Base-by-base conservation (phyloP, 495 filamentous ascomycete genomes). In the Aspergillus indologenus region DNA sequence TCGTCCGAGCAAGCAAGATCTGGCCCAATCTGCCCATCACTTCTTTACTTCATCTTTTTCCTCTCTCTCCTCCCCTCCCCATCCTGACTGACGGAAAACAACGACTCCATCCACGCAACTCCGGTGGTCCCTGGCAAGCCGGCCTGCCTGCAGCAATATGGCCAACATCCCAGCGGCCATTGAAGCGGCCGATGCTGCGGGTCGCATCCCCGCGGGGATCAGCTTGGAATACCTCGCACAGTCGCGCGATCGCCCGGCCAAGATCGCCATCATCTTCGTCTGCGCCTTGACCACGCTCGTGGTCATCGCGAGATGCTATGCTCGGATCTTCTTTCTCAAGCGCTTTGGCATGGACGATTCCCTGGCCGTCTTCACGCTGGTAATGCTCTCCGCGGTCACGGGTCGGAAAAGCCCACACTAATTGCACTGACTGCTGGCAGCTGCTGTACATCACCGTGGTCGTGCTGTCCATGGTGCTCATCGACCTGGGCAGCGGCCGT, bases 401-500 rank as follows among this genome's bases (percentile, higher is more conserved):
- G 18, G 17, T 12, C 0, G n/a, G 19, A 1, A 26, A 9, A 9
- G 59, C 68, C 64, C 58, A 9, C 31, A 63, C 52, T 64, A 47
- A 45, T 57, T 22, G 42, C 7, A n/a, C n/a, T n/a, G 45, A 19
- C 19, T n/a, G n/a, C n/a, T n/a, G n/a, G n/a, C 26, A 71, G 70
- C 15, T 65, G 17, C 24, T 73, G 17, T 76, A 77, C 49, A 68
- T 76, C 19, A 24, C 67, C 3, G 72, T 79, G 44, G 67, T 77
- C 17, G 67, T 60, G 11, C 65, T 81, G 11, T 71, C 56, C 47
- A 67, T 79, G 50, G 29, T 75, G 44, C 61, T 79, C 11, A 79
- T 81, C 62, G 54, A 75, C 23, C 31, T 78, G n/a, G 78, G 78
- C 31, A 73, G 74, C 23, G 78, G 75, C 29, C 69, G 78, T 11